Conservation (phyloP, 73 alveolate species). For the Tetrahymena borealis region DNA sequence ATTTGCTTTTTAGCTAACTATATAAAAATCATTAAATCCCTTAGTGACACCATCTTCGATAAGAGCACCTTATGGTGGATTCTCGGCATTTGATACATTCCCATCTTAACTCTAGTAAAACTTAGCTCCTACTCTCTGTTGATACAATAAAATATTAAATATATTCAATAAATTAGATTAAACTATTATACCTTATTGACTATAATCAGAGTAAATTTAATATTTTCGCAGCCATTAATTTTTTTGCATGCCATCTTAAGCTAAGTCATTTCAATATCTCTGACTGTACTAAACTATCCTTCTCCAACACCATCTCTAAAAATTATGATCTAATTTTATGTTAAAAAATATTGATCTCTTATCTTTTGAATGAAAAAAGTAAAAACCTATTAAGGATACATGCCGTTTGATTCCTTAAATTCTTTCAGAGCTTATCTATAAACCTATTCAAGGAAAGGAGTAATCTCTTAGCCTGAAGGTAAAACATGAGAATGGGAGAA, state of each 20-base stretch:
- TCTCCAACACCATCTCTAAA: constrained; percentile 82
- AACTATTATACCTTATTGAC: constrained; percentile 12
- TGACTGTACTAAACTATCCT: constrained; percentile 49
- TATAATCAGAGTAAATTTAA: constrained; percentile 12
- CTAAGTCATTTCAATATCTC: constrained; percentile 56
- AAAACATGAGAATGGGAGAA: constrained; percentile 45
- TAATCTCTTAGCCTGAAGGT: constrained; percentile 56
- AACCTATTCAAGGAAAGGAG: constrained; percentile 31
- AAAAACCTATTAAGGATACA: constrained; percentile 27
- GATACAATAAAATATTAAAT: constrained; percentile 40
- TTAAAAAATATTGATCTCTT: neutral
- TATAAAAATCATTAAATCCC: constrained; percentile 84
- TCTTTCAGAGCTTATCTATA: constrained; percentile 34
- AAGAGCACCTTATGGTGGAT: constrained; percentile 88
- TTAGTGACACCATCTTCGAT: constrained; percentile 76
- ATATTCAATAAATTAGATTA: neutral
- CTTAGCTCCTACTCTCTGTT: constrained; percentile 64
- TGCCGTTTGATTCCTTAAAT: constrained; percentile 51
- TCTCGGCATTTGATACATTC: constrained; percentile 20
- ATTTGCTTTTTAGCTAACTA: constrained; percentile 84
- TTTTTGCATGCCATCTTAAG: constrained; percentile 45
- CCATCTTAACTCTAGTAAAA: constrained; percentile 52
- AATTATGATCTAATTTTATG: constrained; percentile 23
- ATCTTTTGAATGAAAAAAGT: neutral
- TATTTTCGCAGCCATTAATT: neutral